A percentile compares a stretch with the other conserved stretches of the same genome.
phyloP scores from a whole-genome alignment of 441 rosid genomes.

The Jatropha multifida region DNA sequence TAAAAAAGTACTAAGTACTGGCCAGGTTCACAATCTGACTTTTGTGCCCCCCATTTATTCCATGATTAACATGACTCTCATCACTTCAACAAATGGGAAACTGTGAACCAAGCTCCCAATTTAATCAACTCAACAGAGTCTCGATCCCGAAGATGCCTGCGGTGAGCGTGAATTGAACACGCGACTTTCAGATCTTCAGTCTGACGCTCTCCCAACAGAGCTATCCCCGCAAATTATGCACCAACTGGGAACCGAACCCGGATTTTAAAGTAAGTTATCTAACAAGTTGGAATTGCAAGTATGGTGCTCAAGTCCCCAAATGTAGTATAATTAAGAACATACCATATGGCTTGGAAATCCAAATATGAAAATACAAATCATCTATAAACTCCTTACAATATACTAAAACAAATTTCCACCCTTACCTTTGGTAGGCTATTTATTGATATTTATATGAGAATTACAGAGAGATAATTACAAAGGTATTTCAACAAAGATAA shows the following conservation, averaged over 20 bases:
- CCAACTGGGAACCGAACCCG: constrained; percentile 23
- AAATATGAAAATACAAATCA: not conserved
- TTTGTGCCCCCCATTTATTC: not conserved
- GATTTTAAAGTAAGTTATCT: not conserved
- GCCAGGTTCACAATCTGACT: not conserved
- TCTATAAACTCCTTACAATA: not conserved
- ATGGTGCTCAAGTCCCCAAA: not conserved
- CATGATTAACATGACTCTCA: not conserved
- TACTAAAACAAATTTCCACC: no score
- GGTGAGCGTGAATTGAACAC: constrained; percentile 63
- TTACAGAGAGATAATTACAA: no score
- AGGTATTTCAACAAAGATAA: no score
- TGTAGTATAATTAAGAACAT: not conserved
- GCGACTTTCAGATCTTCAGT: constrained; percentile 82
- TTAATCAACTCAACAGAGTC: constrained; percentile 25
- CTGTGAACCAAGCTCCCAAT: constrained; percentile 13
- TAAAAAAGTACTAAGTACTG: not conserved
- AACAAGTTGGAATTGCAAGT: not conserved
- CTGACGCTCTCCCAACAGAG: constrained; percentile 98
- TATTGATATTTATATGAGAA: no score
- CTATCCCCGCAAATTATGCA: constrained; percentile 61
- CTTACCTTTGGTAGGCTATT: no score
- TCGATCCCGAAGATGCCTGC: constrained; percentile 37
- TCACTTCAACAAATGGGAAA: not conserved
- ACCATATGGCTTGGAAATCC: not conserved